These are phyloP conservation scores for Shiraia bambusicola DNA, from an alignment of 2,329 filamentous ascomycete species.

Conservation along the genomic window DNA sequence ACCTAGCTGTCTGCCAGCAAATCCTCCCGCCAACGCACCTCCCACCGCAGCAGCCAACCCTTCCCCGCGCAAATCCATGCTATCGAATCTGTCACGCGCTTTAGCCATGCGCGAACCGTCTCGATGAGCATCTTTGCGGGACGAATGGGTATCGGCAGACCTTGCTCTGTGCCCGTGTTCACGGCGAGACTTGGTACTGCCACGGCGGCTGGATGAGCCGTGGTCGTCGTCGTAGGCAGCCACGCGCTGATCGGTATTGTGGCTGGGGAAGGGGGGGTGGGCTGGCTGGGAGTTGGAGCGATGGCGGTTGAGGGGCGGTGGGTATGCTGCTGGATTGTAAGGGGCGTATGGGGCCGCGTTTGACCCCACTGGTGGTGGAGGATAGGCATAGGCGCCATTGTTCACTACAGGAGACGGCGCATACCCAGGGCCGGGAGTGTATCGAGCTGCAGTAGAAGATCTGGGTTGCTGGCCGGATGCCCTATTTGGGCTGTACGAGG, in stretches of 20 bases:
- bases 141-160: slow-evolving; percentile 41
- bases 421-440: slow-evolving; percentile 38
- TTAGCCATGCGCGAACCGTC: slow-evolving; percentile 32
- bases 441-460: slow-evolving; percentile 30
- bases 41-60: slow-evolving; percentile 39
- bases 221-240: slow-evolving; percentile 23
- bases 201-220: slow-evolving; percentile 28
- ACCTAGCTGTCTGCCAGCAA: slow-evolving; percentile 36
- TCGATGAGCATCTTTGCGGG: slow-evolving; percentile 36
- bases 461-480: slow-evolving; percentile 8
- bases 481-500: background rate
- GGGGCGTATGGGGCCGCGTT: slow-evolving; percentile 25
- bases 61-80: slow-evolving; percentile 35
- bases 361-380: slow-evolving; percentile 27
- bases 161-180: slow-evolving; percentile 36
- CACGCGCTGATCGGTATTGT: slow-evolving; percentile 21
- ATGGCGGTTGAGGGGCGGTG: slow-evolving; percentile 39
- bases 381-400: slow-evolving; percentile 14
- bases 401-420: slow-evolving; percentile 30
- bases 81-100: slow-evolving; percentile 41
- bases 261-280: slow-evolving; percentile 17
- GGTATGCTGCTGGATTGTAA: slow-evolving; percentile 38
- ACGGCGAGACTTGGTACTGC: slow-evolving; percentile 30
- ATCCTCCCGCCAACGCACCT: slow-evolving; percentile 44
- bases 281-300: slow-evolving; percentile 39